phyloP scores from a whole-genome alignment of 805 yeast species.

The Tetrapisispora fleetii region DNA sequence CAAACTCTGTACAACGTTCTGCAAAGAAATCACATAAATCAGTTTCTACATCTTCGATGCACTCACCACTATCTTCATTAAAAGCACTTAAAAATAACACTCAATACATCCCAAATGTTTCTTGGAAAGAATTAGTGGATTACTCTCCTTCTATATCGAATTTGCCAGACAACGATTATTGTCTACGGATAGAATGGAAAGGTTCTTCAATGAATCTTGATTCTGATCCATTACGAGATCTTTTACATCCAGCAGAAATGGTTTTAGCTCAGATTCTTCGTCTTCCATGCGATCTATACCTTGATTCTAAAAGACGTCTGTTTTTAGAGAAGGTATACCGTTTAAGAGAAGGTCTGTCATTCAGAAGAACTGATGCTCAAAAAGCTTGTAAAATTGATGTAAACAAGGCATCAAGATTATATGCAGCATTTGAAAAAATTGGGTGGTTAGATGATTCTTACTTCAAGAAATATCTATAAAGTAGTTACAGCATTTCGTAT shows the following conservation, averaged over 20 bases:
- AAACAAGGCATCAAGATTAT: constrained; percentile 83
- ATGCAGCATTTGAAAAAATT: constrained; percentile 78
- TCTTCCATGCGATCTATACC: constrained; percentile 73
- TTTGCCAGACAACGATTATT: constrained; percentile 55
- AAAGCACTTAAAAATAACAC: constrained; percentile 16
- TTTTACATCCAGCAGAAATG: constrained; percentile 85
- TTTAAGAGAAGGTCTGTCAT: constrained; percentile 54
- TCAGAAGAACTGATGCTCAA: constrained; percentile 93
- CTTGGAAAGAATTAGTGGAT: constrained; percentile 66
- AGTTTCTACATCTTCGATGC: constrained; percentile 14
- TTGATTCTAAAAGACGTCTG: constrained; percentile 68
- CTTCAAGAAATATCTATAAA: constrained; percentile 31
- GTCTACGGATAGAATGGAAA: constrained; percentile 88
- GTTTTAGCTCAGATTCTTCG: constrained; percentile 75
- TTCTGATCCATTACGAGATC: constrained; percentile 56
- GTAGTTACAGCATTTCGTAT: background rate
- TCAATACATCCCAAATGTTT: constrained; percentile 33
- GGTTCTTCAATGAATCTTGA: constrained; percentile 91
- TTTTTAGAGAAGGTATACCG: constrained; percentile 82
- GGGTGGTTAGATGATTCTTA: constrained; percentile 81
- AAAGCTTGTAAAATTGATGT: constrained; percentile 95
- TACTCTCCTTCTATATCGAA: constrained; percentile 58
- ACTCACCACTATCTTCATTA: constrained; percentile 20
- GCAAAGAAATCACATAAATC: background rate
- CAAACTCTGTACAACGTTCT: background rate